Percentiles rank a stretch among this genome's conserved stretches.
Conservation (phyloP, 139 green algal species). For the Asterochloris sp. region DNA sequence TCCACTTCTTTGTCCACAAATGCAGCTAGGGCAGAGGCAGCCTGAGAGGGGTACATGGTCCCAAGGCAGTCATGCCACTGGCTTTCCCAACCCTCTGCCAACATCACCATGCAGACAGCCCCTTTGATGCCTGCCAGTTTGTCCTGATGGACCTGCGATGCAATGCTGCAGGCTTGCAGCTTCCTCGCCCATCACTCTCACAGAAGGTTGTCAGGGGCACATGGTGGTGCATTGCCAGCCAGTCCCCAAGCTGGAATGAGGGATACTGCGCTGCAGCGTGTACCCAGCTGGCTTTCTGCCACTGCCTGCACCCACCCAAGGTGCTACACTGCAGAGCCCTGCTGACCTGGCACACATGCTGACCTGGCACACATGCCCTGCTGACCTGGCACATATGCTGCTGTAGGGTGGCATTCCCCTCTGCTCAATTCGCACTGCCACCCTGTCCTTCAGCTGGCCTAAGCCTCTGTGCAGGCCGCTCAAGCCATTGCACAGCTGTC, state of each 20-base stretch:
- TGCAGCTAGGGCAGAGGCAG: no score
- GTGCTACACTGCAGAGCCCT: neutral
- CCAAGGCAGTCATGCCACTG: no score
- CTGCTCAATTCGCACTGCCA: neutral
- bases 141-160: no score
- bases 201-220: neutral
- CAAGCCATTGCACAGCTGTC: neutral
- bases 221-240: neutral
- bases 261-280: neutral
- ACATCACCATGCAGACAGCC: no score
- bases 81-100: no score
- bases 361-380: neutral
- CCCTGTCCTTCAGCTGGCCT: neutral
- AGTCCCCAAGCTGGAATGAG: neutral
- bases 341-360: neutral
- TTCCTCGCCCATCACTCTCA: neutral
- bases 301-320: no score
- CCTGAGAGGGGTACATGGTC: no score
- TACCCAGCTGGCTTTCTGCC: neutral
- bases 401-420: neutral
- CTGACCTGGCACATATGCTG: neutral
- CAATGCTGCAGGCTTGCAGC: neutral
- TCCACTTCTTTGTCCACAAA: no score
- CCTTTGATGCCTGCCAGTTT: no score
- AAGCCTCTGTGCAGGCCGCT: neutral